Evolutionary conservation across 129 eudicot species (phyloP), one percentile per base, ranked within the genome.

Genomic region (Lactuca sativa): DNA sequence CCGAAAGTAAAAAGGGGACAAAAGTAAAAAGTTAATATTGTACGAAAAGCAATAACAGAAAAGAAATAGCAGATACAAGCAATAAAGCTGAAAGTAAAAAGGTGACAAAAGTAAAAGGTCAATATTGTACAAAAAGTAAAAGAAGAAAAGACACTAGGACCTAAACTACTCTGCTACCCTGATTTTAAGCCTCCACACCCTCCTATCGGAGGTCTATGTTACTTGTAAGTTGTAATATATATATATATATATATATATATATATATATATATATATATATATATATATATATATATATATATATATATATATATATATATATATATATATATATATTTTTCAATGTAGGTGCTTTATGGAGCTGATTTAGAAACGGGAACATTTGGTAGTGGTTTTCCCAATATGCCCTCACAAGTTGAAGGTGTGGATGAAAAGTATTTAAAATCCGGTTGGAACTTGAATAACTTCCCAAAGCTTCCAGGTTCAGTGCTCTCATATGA

Each of bases 351-450:
- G 71, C 97, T 93, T 74, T 93, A 93, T 71, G 98, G 98, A 7
- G 96, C 96, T 57, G 98, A 93, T 72, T n/a, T 93, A 83, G 98
- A 93, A 80, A 89, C 92, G n/a, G 86, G 92, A 38, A 79, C 74
- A 14, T 87, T 93, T 43, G 97, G 95, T 69, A 93, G 98, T 54
- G 98, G 98, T 31, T 93, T 93, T 62, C 97, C 92, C 9, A 85
- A 77, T 32, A 13, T 25, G 60, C 40, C 75, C 10, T 56, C 67
- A 61, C 79, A 85, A 80, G 82, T 71, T 81, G 61, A 37, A 70
- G 76, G 73, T 65, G 64, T 80, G 7, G 87, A 89, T 43, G 86
- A 72, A 5, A 79, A 83, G 82, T 93, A 93, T 52, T 73, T 89
- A 16, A 78, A 69, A 59, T 81, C 98, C 17, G 98, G 97, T 18